Conservation (phyloP, 1,284 basidiomycete genomes). For the Puccinia triticina region DNA sequence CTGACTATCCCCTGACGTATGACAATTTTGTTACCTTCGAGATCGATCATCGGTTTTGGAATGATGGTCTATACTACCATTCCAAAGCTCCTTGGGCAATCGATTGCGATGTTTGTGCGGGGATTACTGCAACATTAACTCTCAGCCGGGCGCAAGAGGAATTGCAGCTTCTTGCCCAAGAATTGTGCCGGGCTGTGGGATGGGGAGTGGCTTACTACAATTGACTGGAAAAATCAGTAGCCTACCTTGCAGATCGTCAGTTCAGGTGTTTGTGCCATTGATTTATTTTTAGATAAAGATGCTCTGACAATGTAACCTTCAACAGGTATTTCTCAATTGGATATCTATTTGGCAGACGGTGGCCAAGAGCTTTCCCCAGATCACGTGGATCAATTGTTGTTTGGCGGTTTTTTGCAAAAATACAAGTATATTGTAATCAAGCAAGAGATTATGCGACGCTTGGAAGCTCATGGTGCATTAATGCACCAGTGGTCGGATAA, state of each 20-base stretch:
- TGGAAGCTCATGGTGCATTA: background rate
- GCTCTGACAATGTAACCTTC: too few relatives aligned
- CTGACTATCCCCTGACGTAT: background rate
- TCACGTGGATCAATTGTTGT: background rate
- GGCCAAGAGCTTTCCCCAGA: background rate
- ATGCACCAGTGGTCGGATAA: background rate
- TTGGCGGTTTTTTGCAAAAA: background rate
- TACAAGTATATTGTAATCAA: background rate
- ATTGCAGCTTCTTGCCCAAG: background rate
- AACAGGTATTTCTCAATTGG: background rate
- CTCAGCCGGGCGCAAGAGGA: background rate
- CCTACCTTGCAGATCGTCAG: background rate
- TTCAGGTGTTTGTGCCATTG: background rate
- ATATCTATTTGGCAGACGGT: background rate
- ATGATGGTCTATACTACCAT: too few relatives aligned
- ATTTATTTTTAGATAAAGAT: too few relatives aligned
- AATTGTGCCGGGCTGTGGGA: background rate
- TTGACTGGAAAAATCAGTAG: background rate
- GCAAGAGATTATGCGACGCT: background rate
- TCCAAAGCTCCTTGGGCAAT: background rate
- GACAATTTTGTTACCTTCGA: background rate
- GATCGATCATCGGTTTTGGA: background rate
- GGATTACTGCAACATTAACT: background rate
- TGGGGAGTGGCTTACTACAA: background rate
- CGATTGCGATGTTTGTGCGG: background rate